phyloP scores from a whole-genome alignment of 257 asterid genomes.

The Parsonsia alboflavescens region DNA sequence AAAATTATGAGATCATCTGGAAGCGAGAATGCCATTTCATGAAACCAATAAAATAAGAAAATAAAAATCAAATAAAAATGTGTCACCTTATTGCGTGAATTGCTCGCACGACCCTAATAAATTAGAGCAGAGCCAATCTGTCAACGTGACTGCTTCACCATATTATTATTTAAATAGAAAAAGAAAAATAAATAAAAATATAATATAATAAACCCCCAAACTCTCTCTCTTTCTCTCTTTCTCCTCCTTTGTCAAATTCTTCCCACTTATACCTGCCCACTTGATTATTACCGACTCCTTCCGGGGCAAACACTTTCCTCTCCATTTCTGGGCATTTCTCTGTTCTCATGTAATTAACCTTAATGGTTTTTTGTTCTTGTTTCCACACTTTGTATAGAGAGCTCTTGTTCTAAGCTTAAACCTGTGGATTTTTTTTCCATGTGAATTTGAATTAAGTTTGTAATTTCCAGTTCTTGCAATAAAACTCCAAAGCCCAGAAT shows the following conservation, averaged over 20 bases:
- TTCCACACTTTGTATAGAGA: background rate
- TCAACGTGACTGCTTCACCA: constrained; percentile 36
- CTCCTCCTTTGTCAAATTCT: constrained; percentile 28
- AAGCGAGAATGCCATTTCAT: background rate
- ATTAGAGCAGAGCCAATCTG: constrained; percentile 58
- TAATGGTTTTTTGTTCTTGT: background rate
- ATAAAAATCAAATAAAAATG: constrained; percentile 18
- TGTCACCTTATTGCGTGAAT: constrained; percentile 41
- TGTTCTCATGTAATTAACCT: background rate
- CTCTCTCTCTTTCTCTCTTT: constrained; percentile 19
- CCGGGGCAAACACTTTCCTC: constrained; percentile 34
- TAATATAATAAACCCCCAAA: constrained; percentile 12
- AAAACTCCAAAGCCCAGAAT: background rate
- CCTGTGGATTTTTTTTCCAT: background rate
- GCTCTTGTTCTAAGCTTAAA: background rate
- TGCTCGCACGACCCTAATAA: constrained; percentile 70
- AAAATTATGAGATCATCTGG: no score
- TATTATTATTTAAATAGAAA: constrained; percentile 12
- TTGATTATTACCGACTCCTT: constrained; percentile 33
- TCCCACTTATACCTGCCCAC: constrained; percentile 21
- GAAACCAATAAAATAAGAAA: constrained; percentile 11
- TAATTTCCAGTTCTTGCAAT: background rate
- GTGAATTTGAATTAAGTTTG: background rate
- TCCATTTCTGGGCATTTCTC: constrained; percentile 12
- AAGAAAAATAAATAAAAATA: background rate